These are phyloP conservation scores for Rubroboletus satanas DNA, from an alignment of 768 basidiomycete genomes.

Conservation along the genomic window DNA sequence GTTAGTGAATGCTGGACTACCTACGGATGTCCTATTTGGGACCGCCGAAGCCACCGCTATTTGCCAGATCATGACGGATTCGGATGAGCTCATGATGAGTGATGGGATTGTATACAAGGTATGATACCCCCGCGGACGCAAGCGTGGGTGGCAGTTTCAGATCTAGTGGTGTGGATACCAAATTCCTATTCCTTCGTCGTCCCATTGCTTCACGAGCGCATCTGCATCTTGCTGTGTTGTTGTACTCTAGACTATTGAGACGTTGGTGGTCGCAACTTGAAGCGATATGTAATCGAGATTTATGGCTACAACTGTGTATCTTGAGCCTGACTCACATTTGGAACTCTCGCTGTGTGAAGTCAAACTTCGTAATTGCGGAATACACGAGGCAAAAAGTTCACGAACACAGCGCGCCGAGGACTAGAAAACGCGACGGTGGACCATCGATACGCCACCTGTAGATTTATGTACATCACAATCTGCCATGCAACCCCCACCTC, in stretches of 20 bases:
- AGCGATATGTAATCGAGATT: not conserved
- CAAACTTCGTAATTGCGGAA: not conserved
- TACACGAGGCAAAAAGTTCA: not conserved
- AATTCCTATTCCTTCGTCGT: not conserved
- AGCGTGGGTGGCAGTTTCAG: not conserved
- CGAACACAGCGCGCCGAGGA: too few species aligned
- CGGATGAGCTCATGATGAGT: constrained; percentile 77
- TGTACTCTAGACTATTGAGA: not conserved
- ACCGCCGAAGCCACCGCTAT: constrained; percentile 74
- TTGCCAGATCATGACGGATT: constrained; percentile 70
- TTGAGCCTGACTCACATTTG: not conserved
- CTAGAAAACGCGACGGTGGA: not conserved
- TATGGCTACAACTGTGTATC: too few species aligned
- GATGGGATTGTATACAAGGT: constrained; percentile 86
- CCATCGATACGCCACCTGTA: not conserved
- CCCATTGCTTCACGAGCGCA: constrained; percentile 3
- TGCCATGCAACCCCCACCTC: not conserved
- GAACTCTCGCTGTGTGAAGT: not conserved
- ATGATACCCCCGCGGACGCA: constrained; percentile 30
- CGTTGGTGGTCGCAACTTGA: not conserved
- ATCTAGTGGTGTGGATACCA: not conserved
- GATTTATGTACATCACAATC: not conserved
- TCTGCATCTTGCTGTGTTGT: constrained; percentile 1
- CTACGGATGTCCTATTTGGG: constrained; percentile 68
- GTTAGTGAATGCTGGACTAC: constrained; percentile 72